Evolutionary conservation across 148 eudicot genomes (phyloP), one percentile per base, ranked within the genome.

Genomic region (Arctostaphylos glauca): DNA sequence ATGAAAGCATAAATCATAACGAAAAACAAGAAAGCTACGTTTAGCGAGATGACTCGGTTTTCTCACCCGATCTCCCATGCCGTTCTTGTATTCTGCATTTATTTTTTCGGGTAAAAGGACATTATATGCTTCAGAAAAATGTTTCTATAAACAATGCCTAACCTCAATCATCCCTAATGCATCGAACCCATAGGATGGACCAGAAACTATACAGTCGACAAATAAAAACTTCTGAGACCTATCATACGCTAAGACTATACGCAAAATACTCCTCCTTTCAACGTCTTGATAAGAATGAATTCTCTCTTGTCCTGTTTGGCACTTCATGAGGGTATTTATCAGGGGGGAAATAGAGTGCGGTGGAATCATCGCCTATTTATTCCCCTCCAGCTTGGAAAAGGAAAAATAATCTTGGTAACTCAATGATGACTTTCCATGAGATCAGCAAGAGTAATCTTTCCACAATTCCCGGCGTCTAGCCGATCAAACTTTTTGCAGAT

Each of bases 401-500:
- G 19, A 52, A 15, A 55, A 1, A 41, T 14, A 16, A 38, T 16
- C 23, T 55, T 15, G 80, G 80, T 38, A 54, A 80, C 72, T 86
- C 85, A 89, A 47, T 80, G 85, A 83, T 87, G 91, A 83, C 84
- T 56, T 62, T 90, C 87, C 92, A 93, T 87, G 52, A 96, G 98
- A 88, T 94, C 98, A 1, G 90, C 90, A 59, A 96, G 89, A 81
- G 95, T 96, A 25, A 96, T 96, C 88, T 92, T 96, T n/a, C 99
- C 99, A 82, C 93, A 90, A 64, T 93, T 90, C 47, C 97, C 92
- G 12, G 86, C 56, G 78, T 96, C 99, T 4, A 94, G 88, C 74
- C 91, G 92, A 55, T 94, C 98, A 78, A 96, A 96, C 85, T 88
- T 93, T 85, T 85, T 84, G 89, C 95, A 93, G 46, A 96, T 93